Evolutionary conservation across 164 flowering plant species (phyloP).

Genomic region (Piper longum): DNA sequence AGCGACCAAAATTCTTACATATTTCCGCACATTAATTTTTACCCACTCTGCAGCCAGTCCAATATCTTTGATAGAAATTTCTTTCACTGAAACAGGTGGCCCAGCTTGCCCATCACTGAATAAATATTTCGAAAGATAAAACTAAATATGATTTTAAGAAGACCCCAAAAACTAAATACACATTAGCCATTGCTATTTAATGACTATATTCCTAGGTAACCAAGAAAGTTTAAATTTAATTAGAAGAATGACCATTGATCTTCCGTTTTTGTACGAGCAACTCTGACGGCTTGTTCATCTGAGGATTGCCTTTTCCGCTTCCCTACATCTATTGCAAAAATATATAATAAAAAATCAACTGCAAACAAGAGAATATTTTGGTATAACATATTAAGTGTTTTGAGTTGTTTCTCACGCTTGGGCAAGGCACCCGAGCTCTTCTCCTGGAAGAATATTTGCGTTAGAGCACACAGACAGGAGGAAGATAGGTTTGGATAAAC

Average conservation of each 20-base stretch:
- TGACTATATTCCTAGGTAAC: too few relatives aligned
- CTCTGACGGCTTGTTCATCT: slow-evolving; percentile 44
- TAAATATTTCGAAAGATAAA: not conserved
- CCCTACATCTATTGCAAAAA: slow-evolving; percentile 30
- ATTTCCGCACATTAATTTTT: slow-evolving; percentile 68
- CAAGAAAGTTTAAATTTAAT: not conserved
- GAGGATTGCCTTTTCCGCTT: slow-evolving; percentile 56
- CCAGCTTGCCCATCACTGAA: slow-evolving; percentile 5
- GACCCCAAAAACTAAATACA: too few relatives aligned
- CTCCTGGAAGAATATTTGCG: slow-evolving; percentile 26
- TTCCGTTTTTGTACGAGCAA: slow-evolving; percentile 40
- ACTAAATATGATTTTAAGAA: not conserved
- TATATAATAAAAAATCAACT: not conserved
- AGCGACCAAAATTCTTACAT: slow-evolving; percentile 32
- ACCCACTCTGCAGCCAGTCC: slow-evolving; percentile 94
- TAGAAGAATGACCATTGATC: slow-evolving; percentile 50
- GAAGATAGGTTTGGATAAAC: not conserved
- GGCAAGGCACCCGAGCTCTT: slow-evolving; percentile 29
- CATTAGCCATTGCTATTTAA: too few relatives aligned
- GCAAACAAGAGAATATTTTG: too few relatives aligned
- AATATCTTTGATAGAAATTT: slow-evolving; percentile 50
- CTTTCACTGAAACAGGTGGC: slow-evolving; percentile 35
- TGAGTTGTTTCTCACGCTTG: slow-evolving; percentile 75
- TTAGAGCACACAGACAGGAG: not conserved
- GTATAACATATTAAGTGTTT: slow-evolving; percentile 43